A percentile compares a stretch with the other conserved stretches of the same genome.
These are phyloP conservation scores for Colletotrichum eremochloae DNA, from an alignment of 2,329 filamentous ascomycete species.

Conservation along the genomic window DNA sequence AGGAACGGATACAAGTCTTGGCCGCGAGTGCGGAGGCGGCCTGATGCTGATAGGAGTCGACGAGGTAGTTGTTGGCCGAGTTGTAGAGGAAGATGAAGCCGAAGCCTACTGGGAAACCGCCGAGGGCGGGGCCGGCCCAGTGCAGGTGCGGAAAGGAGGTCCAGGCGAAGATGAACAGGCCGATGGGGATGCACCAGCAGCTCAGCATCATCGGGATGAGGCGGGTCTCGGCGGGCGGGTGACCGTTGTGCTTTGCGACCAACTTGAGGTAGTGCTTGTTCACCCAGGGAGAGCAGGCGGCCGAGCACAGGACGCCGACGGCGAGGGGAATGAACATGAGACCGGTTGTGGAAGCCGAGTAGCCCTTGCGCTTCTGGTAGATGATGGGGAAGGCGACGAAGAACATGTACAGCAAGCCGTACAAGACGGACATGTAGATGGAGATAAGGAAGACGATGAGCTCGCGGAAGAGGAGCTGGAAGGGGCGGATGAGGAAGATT, in stretches of 20 bases:
- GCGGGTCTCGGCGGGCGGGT: conserved; percentile 81
- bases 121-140: conserved; percentile 80
- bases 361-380: conserved; percentile 85
- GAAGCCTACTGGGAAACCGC: conserved; percentile 80
- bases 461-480: conserved; percentile 87
- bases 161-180: conserved; percentile 72
- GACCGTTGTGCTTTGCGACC: conserved; percentile 73
- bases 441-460: conserved; percentile 88
- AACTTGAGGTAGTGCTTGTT: conserved; percentile 85
- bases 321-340: conserved; percentile 91
- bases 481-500: conserved; percentile 84
- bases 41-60: conserved; percentile 75
- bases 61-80: conserved; percentile 80
- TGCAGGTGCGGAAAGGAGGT: conserved; percentile 73
- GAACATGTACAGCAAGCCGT: conserved; percentile 82
- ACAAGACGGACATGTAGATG: conserved; percentile 87
- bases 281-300: conserved; percentile 76
- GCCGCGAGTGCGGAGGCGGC: conserved; percentile 85
- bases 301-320: conserved; percentile 78
- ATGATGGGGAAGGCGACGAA: conserved; percentile 79
- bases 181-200: conserved; percentile 78
- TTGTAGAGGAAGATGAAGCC: conserved; percentile 90
- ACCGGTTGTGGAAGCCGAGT: conserved; percentile 78
- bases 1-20: conserved; percentile 83
- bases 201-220: conserved; percentile 86